Evolutionary conservation across 176 grass and related monocot species (phyloP), one percentile per base, ranked within the genome.

Genomic region (Aegilops longissima): DNA sequence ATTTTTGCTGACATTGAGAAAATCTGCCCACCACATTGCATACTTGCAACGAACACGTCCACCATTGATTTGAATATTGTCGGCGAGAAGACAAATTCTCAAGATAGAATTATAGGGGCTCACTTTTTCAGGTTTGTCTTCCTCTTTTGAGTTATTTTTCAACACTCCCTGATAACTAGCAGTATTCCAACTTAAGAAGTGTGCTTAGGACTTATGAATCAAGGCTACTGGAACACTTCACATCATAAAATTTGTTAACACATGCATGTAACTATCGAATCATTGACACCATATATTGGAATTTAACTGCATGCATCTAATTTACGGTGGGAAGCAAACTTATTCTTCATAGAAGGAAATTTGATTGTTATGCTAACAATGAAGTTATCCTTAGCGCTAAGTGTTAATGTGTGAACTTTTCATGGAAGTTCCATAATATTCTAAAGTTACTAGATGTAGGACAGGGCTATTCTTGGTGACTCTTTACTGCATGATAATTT

Each of bases 1-100:
- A 98, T 98, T 87, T 98, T 98, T 93, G 62, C 91, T 89, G 96
- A 98, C 78, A 85, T 98, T 79, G 96, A 98, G 79, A 93, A 83
- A 76, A 51, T 87, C 20, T 98, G 93, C 59, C 93, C 93, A 14
- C 29, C 78, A 76, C 90, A 93, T 87, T 98, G 93, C 86, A 93
- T 98, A 87, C 86, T 98, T 87, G 96, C 96, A 70, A 89, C 89
- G 40, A 98, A 98, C 84, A 95, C 93, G 66, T 98, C 96, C 51
- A 98, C 96, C 40, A 93, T 98, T 20, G 86, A 98, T 89, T 85
- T 98, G 68, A 90, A 93, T 87, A 76, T 95, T 84, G 82, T 98
- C 70, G 96, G 96, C 12, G 90, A 93, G 80, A 95, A 87, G 88
- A 95, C 91, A 82, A 79, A 77, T 68, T 93, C 91, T 74, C 96